Evolutionary conservation across 1,284 basidiomycete species (phyloP).

Genomic region (Apiotrichum sp.): DNA sequence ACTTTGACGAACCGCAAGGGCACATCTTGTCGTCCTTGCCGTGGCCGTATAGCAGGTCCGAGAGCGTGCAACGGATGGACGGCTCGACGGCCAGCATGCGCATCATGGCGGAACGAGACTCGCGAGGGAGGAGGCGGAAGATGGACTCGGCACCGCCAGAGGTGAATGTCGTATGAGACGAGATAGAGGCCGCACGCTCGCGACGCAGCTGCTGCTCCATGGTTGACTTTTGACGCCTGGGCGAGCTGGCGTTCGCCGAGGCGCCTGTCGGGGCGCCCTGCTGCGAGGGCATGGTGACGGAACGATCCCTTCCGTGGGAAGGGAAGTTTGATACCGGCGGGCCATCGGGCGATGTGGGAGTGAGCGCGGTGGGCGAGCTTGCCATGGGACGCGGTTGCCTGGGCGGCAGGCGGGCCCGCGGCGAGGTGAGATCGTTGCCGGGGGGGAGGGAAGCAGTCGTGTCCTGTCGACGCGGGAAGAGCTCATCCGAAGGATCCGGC

Average conservation of each 20-base stretch:
- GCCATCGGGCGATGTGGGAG: background rate
- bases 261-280: background rate
- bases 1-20: slow-evolving; percentile 56
- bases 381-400: background rate
- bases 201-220: slow-evolving; percentile 36
- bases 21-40: slow-evolving; percentile 71
- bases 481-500: slow-evolving; percentile 58
- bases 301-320: slow-evolving; percentile 4
- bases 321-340: background rate
- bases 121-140: slow-evolving; percentile 91
- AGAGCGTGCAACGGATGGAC: slow-evolving; percentile 79
- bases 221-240: slow-evolving; percentile 10
- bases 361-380: no score
- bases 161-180: slow-evolving; percentile 58
- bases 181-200: slow-evolving; percentile 41
- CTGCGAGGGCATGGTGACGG: slow-evolving; percentile 12
- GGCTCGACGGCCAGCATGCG: slow-evolving; percentile 94
- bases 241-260: slow-evolving; percentile 1
- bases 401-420: slow-evolving; percentile 4
- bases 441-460: slow-evolving; percentile 58
- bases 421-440: slow-evolving; percentile 15
- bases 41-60: slow-evolving; percentile 79
- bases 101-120: slow-evolving; percentile 78
- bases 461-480: slow-evolving; percentile 62
- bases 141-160: slow-evolving; percentile 88